Evolutionary conservation across 148 eudicot species (phyloP).

Genomic region (Rhododendron mucronatum): DNA sequence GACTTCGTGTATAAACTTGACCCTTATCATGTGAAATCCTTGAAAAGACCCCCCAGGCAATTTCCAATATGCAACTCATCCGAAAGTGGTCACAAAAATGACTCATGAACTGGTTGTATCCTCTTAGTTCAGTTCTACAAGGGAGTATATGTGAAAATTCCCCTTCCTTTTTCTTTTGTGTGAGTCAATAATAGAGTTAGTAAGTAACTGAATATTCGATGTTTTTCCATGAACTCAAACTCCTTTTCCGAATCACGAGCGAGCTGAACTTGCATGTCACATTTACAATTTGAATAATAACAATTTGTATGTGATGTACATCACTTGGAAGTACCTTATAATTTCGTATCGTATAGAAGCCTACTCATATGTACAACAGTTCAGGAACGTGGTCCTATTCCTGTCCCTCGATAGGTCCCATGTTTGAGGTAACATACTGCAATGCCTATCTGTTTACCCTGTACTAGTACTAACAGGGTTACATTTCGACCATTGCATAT

Average conservation of each 20-base stretch:
- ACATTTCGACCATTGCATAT: not conserved
- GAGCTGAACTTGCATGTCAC: not conserved
- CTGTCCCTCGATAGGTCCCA: not conserved
- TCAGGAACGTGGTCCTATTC: not conserved
- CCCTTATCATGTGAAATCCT: too few species aligned
- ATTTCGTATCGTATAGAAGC: not conserved
- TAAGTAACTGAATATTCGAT: too few species aligned
- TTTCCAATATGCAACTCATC: not conserved
- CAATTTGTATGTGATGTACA: not conserved
- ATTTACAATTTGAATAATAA: not conserved
- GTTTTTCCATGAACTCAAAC: too few species aligned
- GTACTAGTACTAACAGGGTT: not conserved
- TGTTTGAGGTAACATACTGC: not conserved
- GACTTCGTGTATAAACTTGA: too few species aligned
- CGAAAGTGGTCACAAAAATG: not conserved
- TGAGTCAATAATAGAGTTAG: too few species aligned
- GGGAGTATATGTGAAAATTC: not conserved
- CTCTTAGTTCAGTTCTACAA: not conserved
- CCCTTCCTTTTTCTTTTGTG: too few species aligned
- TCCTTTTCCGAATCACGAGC: too few species aligned
- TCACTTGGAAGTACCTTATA: not conserved
- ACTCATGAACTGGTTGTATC: not conserved
- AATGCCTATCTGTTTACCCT: not conserved
- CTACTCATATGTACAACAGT: not conserved
- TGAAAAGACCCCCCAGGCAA: not conserved